Evolutionary conservation across 1,284 basidiomycete genomes (phyloP), one percentile per base, ranked within the genome.

Genomic region (Tylopilus orsonianus): DNA sequence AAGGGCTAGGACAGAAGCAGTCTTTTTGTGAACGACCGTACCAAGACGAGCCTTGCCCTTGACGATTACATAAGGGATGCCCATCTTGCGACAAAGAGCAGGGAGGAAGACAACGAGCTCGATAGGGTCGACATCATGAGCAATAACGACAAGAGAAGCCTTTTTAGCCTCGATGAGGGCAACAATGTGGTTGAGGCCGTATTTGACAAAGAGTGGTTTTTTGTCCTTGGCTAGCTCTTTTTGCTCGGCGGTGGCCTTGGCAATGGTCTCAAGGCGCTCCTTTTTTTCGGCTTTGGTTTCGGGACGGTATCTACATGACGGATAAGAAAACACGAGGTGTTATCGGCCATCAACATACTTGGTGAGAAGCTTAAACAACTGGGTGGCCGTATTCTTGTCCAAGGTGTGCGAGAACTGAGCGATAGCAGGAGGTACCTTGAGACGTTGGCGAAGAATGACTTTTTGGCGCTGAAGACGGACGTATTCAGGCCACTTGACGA

Each of bases 401-500:
- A 99, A 81, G 40, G 94, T 96, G 79, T 98, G 91, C 49, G 88
- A 84, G 83, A 99, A 98, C 75, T 99, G 96, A 47, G 93, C 92
- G 65, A 99, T 97, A 63, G 96, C 92, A 47, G 96, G 96, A 64
- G 96, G 96, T 30, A 97, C 94, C 85, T 99, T 99, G 64, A 99
- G 81, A 67, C 96, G 93, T 78, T 98, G 94, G 84, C 92, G 79
- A 58, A 99, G 89, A 76, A 99, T 97, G 67, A 98, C 93, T 79
- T 96, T 97, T 75, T 98, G 95, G 72, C 96, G 88, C 73, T 99
- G 96, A 54, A 98, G 89, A 69, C 93, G 93, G 62, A 99, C 87
- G 69, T 99, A 99, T 78, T 96, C 93, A 61, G 96, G 96, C 96
- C 96, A 99, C 77, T 97, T 98, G 76, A 98, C 93, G 77, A 98